phyloP scores from a whole-genome alignment of 139 green algal genomes.

The Axilococcus clingmanii region DNA sequence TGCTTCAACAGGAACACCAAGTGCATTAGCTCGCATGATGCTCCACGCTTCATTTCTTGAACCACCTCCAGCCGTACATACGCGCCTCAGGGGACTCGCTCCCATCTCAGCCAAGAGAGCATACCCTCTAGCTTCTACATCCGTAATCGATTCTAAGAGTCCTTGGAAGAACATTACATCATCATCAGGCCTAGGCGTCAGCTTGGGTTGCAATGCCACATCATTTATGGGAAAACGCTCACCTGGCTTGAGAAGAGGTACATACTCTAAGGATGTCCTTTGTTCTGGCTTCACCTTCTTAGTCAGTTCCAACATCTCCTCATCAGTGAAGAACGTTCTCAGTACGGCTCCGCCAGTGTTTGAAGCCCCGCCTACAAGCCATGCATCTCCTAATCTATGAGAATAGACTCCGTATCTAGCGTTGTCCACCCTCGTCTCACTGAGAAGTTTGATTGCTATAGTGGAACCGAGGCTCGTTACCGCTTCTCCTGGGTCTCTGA shows the following conservation, averaged over 20 bases:
- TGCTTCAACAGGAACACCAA: slow-evolving; percentile 61
- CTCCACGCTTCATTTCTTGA: slow-evolving; percentile 70
- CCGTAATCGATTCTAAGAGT: slow-evolving; percentile 74
- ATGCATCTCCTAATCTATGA: slow-evolving; percentile 73
- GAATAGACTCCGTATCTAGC: slow-evolving; percentile 84
- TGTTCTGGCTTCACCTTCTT: slow-evolving; percentile 27
- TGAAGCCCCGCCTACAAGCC: slow-evolving; percentile 86
- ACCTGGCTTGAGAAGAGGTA: slow-evolving; percentile 62
- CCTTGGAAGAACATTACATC: slow-evolving; percentile 70
- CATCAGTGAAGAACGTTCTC: slow-evolving; percentile 61
- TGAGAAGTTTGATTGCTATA: slow-evolving; percentile 90
- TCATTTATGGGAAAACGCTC: slow-evolving; percentile 89
- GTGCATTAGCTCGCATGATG: slow-evolving; percentile 33
- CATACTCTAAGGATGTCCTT: slow-evolving; percentile 72
- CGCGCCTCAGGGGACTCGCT: slow-evolving; percentile 36
- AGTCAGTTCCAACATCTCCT: slow-evolving; percentile 61
- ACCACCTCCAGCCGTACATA: slow-evolving; percentile 72
- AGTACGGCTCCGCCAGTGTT: slow-evolving; percentile 88
- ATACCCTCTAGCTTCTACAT: slow-evolving; percentile 70
- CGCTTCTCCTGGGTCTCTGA: slow-evolving; percentile 43
- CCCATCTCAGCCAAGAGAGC: slow-evolving; percentile 49
- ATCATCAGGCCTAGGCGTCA: slow-evolving; percentile 55
- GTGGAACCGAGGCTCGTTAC: slow-evolving; percentile 86
- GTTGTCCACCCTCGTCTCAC: slow-evolving; percentile 67
- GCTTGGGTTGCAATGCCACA: slow-evolving; percentile 38